Conservation (phyloP, 2,329 filamentous ascomycete genomes). For the Fusarium coffeatum region DNA sequence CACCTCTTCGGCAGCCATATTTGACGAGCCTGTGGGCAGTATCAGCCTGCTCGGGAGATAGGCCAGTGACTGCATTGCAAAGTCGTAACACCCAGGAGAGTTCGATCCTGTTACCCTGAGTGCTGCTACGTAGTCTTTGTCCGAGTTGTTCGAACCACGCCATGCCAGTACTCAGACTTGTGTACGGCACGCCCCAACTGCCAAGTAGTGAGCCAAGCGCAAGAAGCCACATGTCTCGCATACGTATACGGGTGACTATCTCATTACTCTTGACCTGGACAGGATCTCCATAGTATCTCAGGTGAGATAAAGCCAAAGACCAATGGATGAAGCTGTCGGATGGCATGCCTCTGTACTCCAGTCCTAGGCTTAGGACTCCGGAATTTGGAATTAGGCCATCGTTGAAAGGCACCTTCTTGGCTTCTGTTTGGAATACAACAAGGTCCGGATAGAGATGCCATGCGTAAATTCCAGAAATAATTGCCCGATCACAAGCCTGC, state of each 20-base stretch:
- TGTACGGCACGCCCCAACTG: background rate
- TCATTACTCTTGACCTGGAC: background rate
- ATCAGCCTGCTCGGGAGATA: background rate
- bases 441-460: background rate
- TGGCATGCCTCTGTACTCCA: background rate
- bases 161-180: background rate
- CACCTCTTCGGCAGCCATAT: background rate
- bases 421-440: background rate
- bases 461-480: background rate
- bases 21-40: background rate
- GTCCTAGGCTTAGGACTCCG: background rate
- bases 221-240: background rate
- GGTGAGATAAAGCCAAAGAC: background rate
- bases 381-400: background rate
- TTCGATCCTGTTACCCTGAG: background rate
- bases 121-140: background rate
- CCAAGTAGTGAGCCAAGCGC: background rate
- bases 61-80: background rate
- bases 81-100: background rate
- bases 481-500: background rate
- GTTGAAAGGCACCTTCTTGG: background rate
- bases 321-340: background rate
- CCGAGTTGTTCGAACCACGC: background rate
- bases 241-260: background rate
- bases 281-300: background rate